These are phyloP conservation scores for Talaromyces trachyspermus DNA, from an alignment of 495 filamentous ascomycete genomes.

Conservation along the genomic window DNA sequence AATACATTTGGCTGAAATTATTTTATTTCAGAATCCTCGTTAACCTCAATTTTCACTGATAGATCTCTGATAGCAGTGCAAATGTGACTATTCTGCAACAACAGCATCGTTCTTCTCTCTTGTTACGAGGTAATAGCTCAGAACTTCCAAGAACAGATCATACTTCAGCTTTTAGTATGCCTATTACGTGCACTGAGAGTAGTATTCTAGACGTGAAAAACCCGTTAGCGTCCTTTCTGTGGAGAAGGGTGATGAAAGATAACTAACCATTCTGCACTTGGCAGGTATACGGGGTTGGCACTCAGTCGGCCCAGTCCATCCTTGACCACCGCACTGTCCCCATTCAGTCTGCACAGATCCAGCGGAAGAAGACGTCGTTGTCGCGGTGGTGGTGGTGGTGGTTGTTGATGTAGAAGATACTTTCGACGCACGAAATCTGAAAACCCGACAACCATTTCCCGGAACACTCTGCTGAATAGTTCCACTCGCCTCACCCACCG, in stretches of 20 bases:
- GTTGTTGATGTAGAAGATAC: neutral
- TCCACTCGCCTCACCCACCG: conserved; percentile 25
- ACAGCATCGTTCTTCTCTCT: too few species aligned
- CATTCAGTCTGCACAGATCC: conserved; percentile 20
- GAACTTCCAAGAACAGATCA: too few species aligned
- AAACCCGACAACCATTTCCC: conserved; percentile 33
- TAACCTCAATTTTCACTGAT: too few species aligned
- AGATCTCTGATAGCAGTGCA: too few species aligned
- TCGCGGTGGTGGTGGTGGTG: neutral
- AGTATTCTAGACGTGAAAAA: too few species aligned
- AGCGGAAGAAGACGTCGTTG: neutral
- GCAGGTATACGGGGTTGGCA: conserved; percentile 30
- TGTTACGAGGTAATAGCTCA: too few species aligned
- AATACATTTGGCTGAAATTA: too few species aligned
- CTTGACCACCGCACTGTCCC: conserved; percentile 32
- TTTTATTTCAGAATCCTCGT: too few species aligned
- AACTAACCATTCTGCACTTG: neutral
- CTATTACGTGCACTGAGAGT: neutral
- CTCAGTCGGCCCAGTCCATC: conserved; percentile 27
- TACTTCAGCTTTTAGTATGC: too few species aligned
- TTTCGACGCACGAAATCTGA: conserved; percentile 23
- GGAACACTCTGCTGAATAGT: conserved; percentile 28
- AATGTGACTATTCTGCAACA: too few species aligned
- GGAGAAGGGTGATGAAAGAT: neutral
- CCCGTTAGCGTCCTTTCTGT: neutral